Conservation (phyloP, 2,329 filamentous ascomycete species). For the Fusarium redolens region DNA sequence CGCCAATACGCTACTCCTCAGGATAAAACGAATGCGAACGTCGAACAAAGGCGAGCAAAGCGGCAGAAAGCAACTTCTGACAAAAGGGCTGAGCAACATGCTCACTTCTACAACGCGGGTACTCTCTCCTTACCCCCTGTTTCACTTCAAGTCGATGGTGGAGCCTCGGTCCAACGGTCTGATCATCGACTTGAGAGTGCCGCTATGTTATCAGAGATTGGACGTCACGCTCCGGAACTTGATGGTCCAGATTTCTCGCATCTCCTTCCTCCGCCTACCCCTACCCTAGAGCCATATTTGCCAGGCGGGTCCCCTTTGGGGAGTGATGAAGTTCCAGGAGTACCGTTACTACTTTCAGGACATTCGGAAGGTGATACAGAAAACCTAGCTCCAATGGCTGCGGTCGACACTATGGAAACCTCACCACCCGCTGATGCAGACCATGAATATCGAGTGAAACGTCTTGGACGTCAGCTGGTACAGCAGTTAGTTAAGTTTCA, state of each 20-base stretch:
- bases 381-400: too few relatives aligned
- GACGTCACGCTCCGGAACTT: neutral
- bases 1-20: neutral
- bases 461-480: too few relatives aligned
- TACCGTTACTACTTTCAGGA: too few relatives aligned
- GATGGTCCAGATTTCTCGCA: neutral
- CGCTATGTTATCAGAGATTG: neutral
- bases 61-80: neutral
- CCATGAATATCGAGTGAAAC: too few relatives aligned
- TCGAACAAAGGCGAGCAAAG: neutral
- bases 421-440: too few relatives aligned
- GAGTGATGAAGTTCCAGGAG: too few relatives aligned
- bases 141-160: neutral
- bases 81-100: neutral
- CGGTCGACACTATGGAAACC: too few relatives aligned
- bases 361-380: too few relatives aligned
- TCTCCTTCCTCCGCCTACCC: too few relatives aligned
- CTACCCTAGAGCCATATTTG: too few relatives aligned
- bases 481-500: too few relatives aligned
- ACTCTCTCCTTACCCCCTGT: neutral
- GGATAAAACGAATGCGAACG: neutral
- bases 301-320: too few relatives aligned
- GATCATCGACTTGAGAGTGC: neutral
- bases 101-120: neutral
- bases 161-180: neutral